A percentile compares a stretch with the other conserved stretches of the same genome.
Evolutionary conservation across 1,284 basidiomycete species (phyloP).

Genomic region (Apiotrichum montevideense): DNA sequence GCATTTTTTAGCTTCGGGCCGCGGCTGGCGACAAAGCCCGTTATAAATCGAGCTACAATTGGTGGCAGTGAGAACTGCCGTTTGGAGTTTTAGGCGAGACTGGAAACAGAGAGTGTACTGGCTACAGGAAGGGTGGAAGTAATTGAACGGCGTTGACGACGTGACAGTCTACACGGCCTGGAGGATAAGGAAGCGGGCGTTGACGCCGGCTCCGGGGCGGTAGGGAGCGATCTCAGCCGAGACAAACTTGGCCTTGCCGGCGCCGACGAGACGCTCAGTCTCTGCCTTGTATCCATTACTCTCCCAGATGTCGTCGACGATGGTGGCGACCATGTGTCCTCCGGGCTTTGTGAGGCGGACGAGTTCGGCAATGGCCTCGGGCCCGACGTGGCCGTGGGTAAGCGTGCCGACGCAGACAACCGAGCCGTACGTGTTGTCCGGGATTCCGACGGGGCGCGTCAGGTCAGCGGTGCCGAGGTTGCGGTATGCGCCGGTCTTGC

Average conservation of each 20-base stretch:
- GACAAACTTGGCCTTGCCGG: not conserved
- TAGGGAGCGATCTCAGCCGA: constrained; percentile 2
- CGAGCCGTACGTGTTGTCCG: constrained; percentile 3
- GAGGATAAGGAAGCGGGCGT: constrained; percentile 6
- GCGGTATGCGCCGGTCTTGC: constrained; percentile 7
- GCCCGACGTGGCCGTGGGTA: constrained; percentile 13
- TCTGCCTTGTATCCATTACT: not conserved
- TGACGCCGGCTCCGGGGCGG: constrained; percentile 4
- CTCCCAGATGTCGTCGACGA: constrained; percentile 12
- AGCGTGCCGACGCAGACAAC: constrained; percentile 12
- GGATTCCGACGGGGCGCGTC: not conserved
- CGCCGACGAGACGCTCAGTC: not conserved
- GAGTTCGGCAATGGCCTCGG: constrained; percentile 6
- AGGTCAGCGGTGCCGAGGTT: constrained; percentile 6
- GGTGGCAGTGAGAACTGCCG: no score
- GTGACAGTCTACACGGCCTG: not conserved
- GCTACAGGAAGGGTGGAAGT: no score
- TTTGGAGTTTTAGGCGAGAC: no score
- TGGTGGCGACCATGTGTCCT: constrained; percentile 6
- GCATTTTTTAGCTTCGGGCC: no score
- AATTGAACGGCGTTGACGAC: no score
- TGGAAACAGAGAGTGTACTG: no score
- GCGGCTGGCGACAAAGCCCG: no score
- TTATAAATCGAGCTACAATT: no score
- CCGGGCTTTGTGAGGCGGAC: constrained; percentile 5